These are phyloP conservation scores for Phyllosticta citrichinensis DNA, from an alignment of 2,329 filamentous ascomycete species.

Conservation along the genomic window DNA sequence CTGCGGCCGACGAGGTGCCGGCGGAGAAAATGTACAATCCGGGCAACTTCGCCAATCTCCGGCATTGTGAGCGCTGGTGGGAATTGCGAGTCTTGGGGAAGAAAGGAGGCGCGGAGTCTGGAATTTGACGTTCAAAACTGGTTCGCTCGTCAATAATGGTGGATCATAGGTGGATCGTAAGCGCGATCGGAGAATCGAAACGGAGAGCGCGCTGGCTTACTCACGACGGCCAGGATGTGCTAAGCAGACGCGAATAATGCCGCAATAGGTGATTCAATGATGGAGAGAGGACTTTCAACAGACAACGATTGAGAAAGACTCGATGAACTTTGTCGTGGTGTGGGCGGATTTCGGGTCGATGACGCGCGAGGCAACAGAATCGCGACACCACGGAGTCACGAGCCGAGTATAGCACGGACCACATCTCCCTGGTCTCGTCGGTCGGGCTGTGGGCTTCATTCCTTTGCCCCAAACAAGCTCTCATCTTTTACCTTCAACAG, in stretches of 20 bases:
- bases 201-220: not conserved
- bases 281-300: not conserved
- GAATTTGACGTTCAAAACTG: not conserved
- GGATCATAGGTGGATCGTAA: not conserved
- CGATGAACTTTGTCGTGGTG: not conserved
- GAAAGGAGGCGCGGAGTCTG: not conserved
- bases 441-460: too few relatives aligned
- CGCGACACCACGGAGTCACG: constrained; percentile 8
- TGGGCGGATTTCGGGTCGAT: not conserved
- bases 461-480: too few relatives aligned
- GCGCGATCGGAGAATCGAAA: not conserved
- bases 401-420: not conserved
- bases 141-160: not conserved
- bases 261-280: not conserved
- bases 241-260: not conserved
- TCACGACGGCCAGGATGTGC: not conserved
- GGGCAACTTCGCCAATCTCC: constrained; percentile 55
- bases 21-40: constrained; percentile 75
- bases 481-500: too few relatives aligned
- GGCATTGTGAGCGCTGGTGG: not conserved
- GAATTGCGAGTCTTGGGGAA: not conserved
- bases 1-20: constrained; percentile 77
- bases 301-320: not conserved
- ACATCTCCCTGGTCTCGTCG: not conserved
- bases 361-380: not conserved